phyloP scores from a whole-genome alignment of 352 stramenopile species.

The Pythium monospermum region DNA sequence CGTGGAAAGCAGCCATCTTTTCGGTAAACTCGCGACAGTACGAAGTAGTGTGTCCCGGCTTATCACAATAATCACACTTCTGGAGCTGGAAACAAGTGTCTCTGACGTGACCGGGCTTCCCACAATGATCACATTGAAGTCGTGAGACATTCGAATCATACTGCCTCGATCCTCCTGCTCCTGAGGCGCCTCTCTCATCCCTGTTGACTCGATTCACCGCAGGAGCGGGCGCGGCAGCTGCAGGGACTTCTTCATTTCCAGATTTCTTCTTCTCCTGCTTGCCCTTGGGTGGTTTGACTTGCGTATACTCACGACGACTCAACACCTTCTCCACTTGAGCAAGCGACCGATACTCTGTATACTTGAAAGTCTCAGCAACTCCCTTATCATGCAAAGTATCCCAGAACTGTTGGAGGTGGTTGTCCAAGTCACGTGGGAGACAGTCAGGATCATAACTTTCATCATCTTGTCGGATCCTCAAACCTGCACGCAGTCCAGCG shows the following conservation, averaged over 20 bases:
- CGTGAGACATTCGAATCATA: no score
- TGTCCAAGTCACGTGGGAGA: neutral
- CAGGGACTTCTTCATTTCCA: neutral
- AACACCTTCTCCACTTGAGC: neutral
- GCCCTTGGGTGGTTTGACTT: neutral
- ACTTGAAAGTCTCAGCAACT: neutral
- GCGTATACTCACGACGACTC: neutral
- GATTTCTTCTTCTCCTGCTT: neutral
- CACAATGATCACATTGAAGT: constrained; percentile 4
- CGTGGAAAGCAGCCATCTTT: neutral
- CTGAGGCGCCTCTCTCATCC: neutral
- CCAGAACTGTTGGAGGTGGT: constrained; percentile 4
- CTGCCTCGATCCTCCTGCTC: neutral
- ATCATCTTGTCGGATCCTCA: neutral
- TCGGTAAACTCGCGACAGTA: constrained; percentile 4
- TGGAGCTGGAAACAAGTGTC: neutral
- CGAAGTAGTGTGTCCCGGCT: neutral
- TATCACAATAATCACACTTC: constrained; percentile 2
- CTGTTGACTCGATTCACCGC: neutral
- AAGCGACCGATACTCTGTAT: neutral
- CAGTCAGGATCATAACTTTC: neutral
- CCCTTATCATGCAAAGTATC: constrained; percentile 1
- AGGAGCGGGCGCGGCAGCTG: neutral
- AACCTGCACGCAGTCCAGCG: neutral
- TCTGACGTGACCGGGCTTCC: neutral